These are phyloP conservation scores for Arthrobotrys pseudoclavata DNA, from an alignment of 2,329 filamentous ascomycete genomes.

Conservation along the genomic window DNA sequence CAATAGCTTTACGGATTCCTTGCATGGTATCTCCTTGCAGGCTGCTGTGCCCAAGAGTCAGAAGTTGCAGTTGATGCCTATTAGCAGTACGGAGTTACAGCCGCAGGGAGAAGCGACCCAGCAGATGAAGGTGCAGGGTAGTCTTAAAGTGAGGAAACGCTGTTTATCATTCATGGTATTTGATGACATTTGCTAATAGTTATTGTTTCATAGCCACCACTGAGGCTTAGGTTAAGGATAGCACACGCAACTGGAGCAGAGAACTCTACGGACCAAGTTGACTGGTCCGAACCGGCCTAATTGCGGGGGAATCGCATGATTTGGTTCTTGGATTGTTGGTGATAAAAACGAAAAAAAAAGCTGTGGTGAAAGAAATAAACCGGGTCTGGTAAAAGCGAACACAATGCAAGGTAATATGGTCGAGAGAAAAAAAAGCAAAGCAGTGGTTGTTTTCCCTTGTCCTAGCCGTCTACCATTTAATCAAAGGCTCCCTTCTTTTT, in stretches of 20 bases:
- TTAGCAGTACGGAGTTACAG: slow-evolving; percentile 82
- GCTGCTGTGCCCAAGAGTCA: slow-evolving; percentile 97
- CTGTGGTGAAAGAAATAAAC: neutral
- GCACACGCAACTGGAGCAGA: slow-evolving; percentile 79
- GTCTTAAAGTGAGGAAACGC: slow-evolving; percentile 81
- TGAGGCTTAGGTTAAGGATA: slow-evolving; percentile 88
- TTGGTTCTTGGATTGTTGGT: slow-evolving; percentile 7
- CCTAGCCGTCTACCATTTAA: neutral
- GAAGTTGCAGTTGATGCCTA: slow-evolving; percentile 90
- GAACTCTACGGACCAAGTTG: slow-evolving; percentile 89
- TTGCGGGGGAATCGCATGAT: neutral
- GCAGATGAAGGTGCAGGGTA: slow-evolving; percentile 86
- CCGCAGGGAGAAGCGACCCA: slow-evolving; percentile 88
- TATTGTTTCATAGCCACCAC: slow-evolving; percentile 71
- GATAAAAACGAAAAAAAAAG: neutral
- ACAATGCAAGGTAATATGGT: neutral
- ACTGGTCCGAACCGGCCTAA: slow-evolving; percentile 80
- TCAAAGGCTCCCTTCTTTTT: slow-evolving; percentile 2
- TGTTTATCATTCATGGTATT: slow-evolving; percentile 5
- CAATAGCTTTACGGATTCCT: slow-evolving; percentile 73
- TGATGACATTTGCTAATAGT: slow-evolving; percentile 37
- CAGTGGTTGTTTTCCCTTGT: neutral
- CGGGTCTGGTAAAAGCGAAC: neutral
- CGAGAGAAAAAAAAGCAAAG: slow-evolving; percentile 4
- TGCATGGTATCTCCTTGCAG: slow-evolving; percentile 85